Evolutionary conservation across 208 protist species (phyloP), one percentile per base, ranked within the genome.

Genomic region (Acanthamoeba healyi): DNA sequence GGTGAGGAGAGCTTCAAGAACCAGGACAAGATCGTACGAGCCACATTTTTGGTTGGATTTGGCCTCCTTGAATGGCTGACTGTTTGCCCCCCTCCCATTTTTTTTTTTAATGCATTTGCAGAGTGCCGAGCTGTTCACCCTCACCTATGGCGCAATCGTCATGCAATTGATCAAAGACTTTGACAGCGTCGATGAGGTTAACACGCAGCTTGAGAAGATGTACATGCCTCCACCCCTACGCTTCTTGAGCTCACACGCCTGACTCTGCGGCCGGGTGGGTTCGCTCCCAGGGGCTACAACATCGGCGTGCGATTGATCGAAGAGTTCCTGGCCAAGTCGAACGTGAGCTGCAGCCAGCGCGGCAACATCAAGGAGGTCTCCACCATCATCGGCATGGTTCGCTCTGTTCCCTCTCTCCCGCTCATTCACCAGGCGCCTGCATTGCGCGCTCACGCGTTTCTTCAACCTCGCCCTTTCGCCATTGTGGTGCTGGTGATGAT

Each of bases 121-220:
- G 70, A 99, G 98, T 95, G 97, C 98, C 0, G 99, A 99, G 96
- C 98, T 99, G 77, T 98, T 99, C 72, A 98, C 98, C 44, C 97
- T 99, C 46, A 99, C 98, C 24, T 99, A 99, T 95, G 99, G 99
- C 40, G 97, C 99, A 36, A 94, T 99, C 0, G 99, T 99, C 17
- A 97, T 98, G 93, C 99, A 99, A 95, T 96, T 99, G 65, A 92
- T 99, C 0, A 98, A 98, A 90, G 99, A 99, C 94, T 97, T 98
- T 92, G 98, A 99, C 77, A 97, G 99, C 94, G 97, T 99, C 32
- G 97, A 98, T 65, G 97, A 97, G 93, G 98, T 99, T 29, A 99
- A 99, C 94, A 96, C 96, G 72, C 98, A 99, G 97, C 97, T 99
- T 12, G 98, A 99, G 79, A 96, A 97, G 63, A 99, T 99, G 97